Evolutionary conservation across 805 yeast species (phyloP), one percentile per base, ranked within the genome.

Genomic region (Zygosaccharomyces bisporus): DNA sequence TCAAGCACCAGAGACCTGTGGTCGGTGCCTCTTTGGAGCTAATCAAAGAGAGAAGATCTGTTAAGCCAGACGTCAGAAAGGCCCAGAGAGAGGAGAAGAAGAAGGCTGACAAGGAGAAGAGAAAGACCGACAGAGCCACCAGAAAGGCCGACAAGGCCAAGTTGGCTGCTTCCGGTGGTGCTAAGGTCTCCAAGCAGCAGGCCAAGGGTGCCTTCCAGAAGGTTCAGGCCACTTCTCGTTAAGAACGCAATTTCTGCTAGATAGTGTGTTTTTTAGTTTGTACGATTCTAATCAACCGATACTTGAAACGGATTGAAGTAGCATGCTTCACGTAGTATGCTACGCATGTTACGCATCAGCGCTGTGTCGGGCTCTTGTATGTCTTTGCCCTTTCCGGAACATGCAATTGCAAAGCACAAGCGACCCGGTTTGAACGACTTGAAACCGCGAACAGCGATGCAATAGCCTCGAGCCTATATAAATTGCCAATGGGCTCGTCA

Each of bases 21-120:
- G 98, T 91, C 62, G 99, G 99, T 83, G 99, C 98, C 72, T 87
- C 99, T 68, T 80, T 93, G 67, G 99, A 93, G 62, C 83, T 89
- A 72, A 93, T 93, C 80, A 91, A 87, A 79, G 96, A 91, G 81
- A 88, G 95, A 84, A 89, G 97, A 79, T 69, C 86, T 66, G 77
- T 80, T 72, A 88, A 89, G 79, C 96, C 99, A 73, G 95, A 90
- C 75, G 90, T 83, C 70, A 93, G 96, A 83, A 86, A 89, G 82
- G 96, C 96, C 66, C 83, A 88, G 72, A 95, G 97, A 81, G 93
- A 87, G 56, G 85, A 80, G 72, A 88, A 93, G 75, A 77, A 81
- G 68, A 77, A 77, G 60, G 80, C 81, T 71, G 88, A 82, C 71
- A 85, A 85, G 77, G 91, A 82, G 72, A 80, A 84, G 76, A 83